Evolutionary conservation across 306 rosid species (phyloP).

Genomic region (Quercus wislizeni): DNA sequence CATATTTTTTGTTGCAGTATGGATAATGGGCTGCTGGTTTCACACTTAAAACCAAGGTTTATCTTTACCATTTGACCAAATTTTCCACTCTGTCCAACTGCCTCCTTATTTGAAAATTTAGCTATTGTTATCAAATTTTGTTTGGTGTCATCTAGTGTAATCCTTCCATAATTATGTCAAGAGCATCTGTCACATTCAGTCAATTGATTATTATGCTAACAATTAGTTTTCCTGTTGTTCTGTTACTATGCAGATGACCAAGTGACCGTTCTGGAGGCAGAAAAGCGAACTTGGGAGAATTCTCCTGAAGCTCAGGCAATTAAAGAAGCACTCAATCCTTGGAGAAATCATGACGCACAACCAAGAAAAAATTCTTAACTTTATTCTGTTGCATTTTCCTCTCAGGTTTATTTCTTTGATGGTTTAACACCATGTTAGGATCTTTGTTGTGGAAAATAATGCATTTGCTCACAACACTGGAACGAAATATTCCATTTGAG

Average conservation of each 20-base stretch:
- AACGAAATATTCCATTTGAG: not conserved
- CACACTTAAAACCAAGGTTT: not conserved
- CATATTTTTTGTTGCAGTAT: not conserved
- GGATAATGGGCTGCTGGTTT: not conserved
- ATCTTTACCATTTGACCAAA: not conserved
- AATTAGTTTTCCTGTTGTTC: slow-evolving; percentile 9
- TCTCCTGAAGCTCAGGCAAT: slow-evolving; percentile 74
- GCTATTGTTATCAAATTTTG: not conserved
- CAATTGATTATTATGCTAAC: not conserved
- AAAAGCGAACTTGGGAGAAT: slow-evolving; percentile 74
- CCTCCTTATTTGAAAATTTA: not conserved
- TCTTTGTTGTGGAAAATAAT: not conserved
- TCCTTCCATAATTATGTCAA: not conserved
- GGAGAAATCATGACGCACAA: slow-evolving; percentile 35
- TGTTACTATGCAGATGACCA: slow-evolving; percentile 63
- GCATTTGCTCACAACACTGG: not conserved
- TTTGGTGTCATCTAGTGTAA: not conserved
- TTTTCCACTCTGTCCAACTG: not conserved
- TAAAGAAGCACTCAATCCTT: slow-evolving; percentile 66
- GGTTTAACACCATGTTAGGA: not conserved
- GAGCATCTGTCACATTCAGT: not conserved
- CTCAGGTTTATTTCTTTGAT: not conserved
- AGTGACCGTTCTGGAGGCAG: slow-evolving; percentile 85
- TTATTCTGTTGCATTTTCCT: not conserved
- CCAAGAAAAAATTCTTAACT: slow-evolving; percentile 28